Evolutionary conservation across 345 rosid genomes (phyloP).

Genomic region (Citrus medica): DNA sequence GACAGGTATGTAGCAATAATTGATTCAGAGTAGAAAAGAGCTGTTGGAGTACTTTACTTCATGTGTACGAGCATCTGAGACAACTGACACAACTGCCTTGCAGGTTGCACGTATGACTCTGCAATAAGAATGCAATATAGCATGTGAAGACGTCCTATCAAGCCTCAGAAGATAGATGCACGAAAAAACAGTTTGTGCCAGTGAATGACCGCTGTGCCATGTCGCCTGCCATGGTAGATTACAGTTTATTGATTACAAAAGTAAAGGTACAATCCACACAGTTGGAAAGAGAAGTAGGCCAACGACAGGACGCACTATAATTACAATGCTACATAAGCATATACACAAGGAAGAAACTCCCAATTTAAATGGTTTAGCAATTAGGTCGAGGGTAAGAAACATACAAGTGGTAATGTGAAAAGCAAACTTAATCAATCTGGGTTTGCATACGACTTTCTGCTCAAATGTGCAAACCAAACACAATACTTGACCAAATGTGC

Average conservation of each 20-base stretch:
- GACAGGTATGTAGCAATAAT: slow-evolving; percentile 8
- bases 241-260: slow-evolving; percentile 14
- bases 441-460: neutral
- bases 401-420: neutral
- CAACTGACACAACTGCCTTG: slow-evolving; percentile 88
- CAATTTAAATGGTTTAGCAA: neutral
- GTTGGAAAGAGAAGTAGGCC: neutral
- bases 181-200: slow-evolving; percentile 99
- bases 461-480: neutral
- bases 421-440: neutral
- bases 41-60: slow-evolving; percentile 84
- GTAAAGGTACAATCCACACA: neutral
- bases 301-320: neutral
- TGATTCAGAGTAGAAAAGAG: slow-evolving; percentile 29
- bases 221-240: slow-evolving; percentile 71
- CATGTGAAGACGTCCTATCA: slow-evolving; percentile 83
- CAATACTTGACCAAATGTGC: neutral
- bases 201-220: slow-evolving; percentile 97
- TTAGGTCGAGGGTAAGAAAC: neutral
- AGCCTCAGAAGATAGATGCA: slow-evolving; percentile 90
- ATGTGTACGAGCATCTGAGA: slow-evolving; percentile 97
- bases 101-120: slow-evolving; percentile 86
- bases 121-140: slow-evolving; percentile 85
- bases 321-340: neutral
- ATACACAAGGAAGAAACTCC: neutral